Conservation (phyloP, 176 grass and related monocot genomes). For the Lolium multiflorum region DNA sequence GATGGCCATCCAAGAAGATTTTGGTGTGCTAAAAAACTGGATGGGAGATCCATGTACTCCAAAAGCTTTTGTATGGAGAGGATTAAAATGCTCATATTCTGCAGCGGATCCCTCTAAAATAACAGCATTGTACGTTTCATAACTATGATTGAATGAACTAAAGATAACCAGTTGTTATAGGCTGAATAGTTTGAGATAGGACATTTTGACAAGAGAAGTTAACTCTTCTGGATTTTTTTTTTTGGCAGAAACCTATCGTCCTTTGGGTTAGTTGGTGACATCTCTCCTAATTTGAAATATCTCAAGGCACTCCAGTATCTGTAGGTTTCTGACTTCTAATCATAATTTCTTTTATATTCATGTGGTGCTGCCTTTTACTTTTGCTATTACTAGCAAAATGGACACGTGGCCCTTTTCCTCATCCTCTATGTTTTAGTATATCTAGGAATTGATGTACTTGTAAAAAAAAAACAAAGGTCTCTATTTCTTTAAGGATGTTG, state of each 20-base stretch:
- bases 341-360: conserved; percentile 7
- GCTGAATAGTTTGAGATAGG: not conserved
- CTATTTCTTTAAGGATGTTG: not conserved
- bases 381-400: conserved; percentile 9
- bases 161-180: not conserved
- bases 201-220: not conserved
- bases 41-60: conserved; percentile 45
- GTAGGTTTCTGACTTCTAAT: conserved; percentile 40
- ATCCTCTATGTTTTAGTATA: not conserved
- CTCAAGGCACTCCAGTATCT: conserved; percentile 48
- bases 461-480: not conserved
- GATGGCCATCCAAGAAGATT: conserved; percentile 39
- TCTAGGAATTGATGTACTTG: not conserved
- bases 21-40: conserved; percentile 51
- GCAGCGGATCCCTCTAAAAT: conserved; percentile 38
- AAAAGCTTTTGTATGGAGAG: conserved; percentile 40
- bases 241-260: conserved; percentile 55
- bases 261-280: conserved; percentile 50
- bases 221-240: conserved; percentile 29
- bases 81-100: conserved; percentile 41
- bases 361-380: not conserved
- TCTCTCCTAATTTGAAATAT: conserved; percentile 43
- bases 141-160: conserved; percentile 25
- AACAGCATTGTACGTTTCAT: conserved; percentile 47
- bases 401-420: not conserved